Evolutionary conservation across 805 yeast genomes (phyloP), one percentile per base, ranked within the genome.

Genomic region (Geotrichum ghanense): DNA sequence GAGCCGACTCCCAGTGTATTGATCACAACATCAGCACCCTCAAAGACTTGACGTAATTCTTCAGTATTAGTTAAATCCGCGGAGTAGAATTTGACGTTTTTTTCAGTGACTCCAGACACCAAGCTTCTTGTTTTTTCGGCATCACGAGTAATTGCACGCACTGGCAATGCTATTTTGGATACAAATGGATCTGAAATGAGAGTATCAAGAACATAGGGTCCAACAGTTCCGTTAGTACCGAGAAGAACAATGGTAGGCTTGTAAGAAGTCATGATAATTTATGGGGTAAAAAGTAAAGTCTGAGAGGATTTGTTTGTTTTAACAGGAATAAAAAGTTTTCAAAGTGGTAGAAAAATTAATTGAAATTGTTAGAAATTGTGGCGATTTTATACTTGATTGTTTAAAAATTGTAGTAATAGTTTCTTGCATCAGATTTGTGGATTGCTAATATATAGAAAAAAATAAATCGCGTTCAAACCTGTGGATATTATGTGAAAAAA

Each of bases 191-290:
- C 57, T 2, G 71, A 63, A 12, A 68, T 53, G 42, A 78, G 60
- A 3, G 77, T 75, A 1, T 63, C 64, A 14, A 77, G 45, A 25
- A 67, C 60, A 43, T 75, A 73, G 49, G 62, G 60, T 24, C 81
- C 83, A 42, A 79, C 61, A 50, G 59, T 48, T 20, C 83, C 83
- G 49, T 68, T 63, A 43, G 69, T 50, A 35, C 83, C 82, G 46
- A 72, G 53, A 44, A 79, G 58, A 27, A 80, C 81, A 50, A 78
- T 53, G 12, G 57, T 51, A 22, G 64, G 61, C 47, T 60, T 59
- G n/a, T n/a, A n/a, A n/a, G n/a, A n/a, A n/a, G n/a, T n/a, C n/a
- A n/a, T n/a, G n/a, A n/a, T n/a, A n/a, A n/a, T n/a, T n/a, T n/a
- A n/a, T n/a, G n/a, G n/a, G n/a, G n/a, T n/a, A n/a, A n/a, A n/a